Evolutionary conservation across 352 stramenopile genomes (phyloP), one percentile per base, ranked within the genome.

Genomic region (Hyaloperonospora arabidopsidis): DNA sequence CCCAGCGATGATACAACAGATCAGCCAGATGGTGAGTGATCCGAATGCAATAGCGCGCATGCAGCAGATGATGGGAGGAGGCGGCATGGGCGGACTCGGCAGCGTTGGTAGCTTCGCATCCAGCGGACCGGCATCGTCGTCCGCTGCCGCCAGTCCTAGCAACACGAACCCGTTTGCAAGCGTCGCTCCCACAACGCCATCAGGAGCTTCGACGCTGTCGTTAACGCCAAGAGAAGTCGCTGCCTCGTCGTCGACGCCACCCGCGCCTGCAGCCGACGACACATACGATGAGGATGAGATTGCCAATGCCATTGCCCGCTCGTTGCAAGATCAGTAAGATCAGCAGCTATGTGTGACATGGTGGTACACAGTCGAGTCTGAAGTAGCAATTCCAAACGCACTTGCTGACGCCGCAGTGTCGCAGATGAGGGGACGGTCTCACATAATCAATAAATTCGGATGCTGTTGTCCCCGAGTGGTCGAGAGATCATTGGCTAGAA

Each of bases 1-100:
- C 59, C 80, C 83, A 0, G 68, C 63, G 38, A 89, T 91, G 80
- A 81, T 87, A 71, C 74, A 89, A 44, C 80, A 89, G 59, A 58
- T 93, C 18, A 77, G 64, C 40, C 83, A 91, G 50, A 80, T 91
- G 73, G 89, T 93, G 80, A 72, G 67, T 34, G 72, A 89, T 54
- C 81, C 83, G 21, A 79, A 73, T 45, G 76, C 74, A 25, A 86
- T 87, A 70, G 62, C 73, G 50, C 73, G 67, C 1, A 79, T 89
- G 72, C 78, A 91, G 65, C 76, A 86, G 35, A 79, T 87, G 76
- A 75, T 88, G 65, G 44, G 53, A 17, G 65, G 68, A 48, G 72
- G 55, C 4, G 59, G 39, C 15, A 58, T 71, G 39, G 49, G 19
- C 17, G 56, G 53, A 6, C 28, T 63, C 1, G 61, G 59, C 38